phyloP scores from a whole-genome alignment of 2,329 filamentous ascomycete species.

The Dactylonectria estremocensis region DNA sequence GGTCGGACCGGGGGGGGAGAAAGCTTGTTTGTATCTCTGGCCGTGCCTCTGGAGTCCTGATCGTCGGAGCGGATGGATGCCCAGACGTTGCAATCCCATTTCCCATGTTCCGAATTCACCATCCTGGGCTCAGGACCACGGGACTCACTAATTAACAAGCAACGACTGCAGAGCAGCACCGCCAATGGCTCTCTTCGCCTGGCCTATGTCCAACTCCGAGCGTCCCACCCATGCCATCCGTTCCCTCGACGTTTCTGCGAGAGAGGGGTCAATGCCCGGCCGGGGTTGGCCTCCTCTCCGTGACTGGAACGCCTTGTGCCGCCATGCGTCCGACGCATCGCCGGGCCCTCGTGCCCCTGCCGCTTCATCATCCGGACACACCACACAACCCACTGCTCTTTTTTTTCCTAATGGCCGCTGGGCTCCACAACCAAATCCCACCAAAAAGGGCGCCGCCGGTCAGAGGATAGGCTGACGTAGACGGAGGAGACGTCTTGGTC shows the following conservation, averaged over 20 bases:
- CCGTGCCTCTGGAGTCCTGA: conserved; percentile 16
- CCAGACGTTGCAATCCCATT: conserved; percentile 20
- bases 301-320: conserved; percentile 31
- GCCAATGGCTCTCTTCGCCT: conserved; percentile 14
- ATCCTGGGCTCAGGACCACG: conserved; percentile 8
- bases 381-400: conserved; percentile 22
- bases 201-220: conserved; percentile 17
- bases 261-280: not conserved
- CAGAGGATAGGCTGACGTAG: conserved; percentile 10
- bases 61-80: conserved; percentile 2
- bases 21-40: conserved; percentile 12
- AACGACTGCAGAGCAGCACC: not conserved
- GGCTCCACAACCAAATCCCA: not conserved
- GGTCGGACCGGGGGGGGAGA: conserved; percentile 8
- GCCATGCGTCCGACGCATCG: conserved; percentile 27
- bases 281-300: not conserved
- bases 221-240: conserved; percentile 22
- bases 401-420: too few species aligned
- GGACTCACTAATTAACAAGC: conserved; percentile 2
- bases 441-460: conserved; percentile 4
- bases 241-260: conserved; percentile 19
- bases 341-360: conserved; percentile 34
- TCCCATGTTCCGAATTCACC: conserved; percentile 5
- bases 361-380: conserved; percentile 20
- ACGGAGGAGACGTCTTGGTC: conserved; percentile 9